Evolutionary conservation across 768 basidiomycete species (phyloP), one percentile per base, ranked within the genome.

Genomic region (Coprinopsis strossmayeri): DNA sequence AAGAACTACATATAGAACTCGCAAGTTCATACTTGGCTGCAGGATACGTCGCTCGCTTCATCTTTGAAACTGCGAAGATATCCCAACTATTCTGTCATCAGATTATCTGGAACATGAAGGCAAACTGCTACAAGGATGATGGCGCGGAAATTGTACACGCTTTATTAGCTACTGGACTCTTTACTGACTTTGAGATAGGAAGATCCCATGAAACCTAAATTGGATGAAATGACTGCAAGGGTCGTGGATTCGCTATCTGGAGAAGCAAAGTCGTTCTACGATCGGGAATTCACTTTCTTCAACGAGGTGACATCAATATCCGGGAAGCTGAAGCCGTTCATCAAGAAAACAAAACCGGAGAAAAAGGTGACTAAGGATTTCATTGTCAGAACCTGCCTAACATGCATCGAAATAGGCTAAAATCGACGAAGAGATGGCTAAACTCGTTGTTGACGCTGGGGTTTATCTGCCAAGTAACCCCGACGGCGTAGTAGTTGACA

Each of bases 91-190:
- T 99, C 71, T 99, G 96, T 61, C 96, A 99, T 62, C 96, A 99
- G 69, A 98, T 98, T 54, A 91, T 99, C 53, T 99, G 96, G 96
- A 99, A 98, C 64, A 98, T 98, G 96, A 95, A 95, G 59, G 96
- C 96, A 3, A 99, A 99, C 59, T 92, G 89, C 53, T 96, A 82
- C 64, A 91, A 87, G 58, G 95, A 93, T 58, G 96, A 98, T 59
- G 70, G 74, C 5, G 91, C 82, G 12, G 93, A 94, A 63, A 73
- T 87, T 50, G 91, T 89, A 58, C 44, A 9, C 25, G 18, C 9
- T 3, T 41, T 20, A 5, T 9, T 20, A 7, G 30, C 30, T 26
- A 32, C 18, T n/a, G n/a, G n/a, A n/a, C n/a, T 45, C 34, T 20
- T 48, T 9, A 30, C 26, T 51, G 18, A 53, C 11, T 30, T 30